phyloP scores from a whole-genome alignment of 768 basidiomycete species.

The Lactarius sp. region DNA sequence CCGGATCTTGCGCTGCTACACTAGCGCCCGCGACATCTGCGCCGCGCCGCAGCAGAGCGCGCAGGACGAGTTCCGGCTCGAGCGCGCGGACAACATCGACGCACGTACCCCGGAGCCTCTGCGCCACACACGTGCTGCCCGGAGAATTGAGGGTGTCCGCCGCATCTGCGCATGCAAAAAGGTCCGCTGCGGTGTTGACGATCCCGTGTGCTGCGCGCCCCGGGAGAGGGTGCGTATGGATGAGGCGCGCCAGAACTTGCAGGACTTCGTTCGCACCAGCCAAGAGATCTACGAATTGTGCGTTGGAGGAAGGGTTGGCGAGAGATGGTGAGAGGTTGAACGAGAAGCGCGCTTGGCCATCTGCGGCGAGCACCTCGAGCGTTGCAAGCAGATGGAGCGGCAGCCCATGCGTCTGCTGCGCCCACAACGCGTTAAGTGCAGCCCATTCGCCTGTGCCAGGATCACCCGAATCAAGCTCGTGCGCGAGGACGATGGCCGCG shows the following conservation, averaged over 20 bases:
- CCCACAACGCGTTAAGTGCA: constrained; percentile 56
- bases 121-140: constrained; percentile 40
- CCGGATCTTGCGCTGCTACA: constrained; percentile 45
- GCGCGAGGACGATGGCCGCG: constrained; percentile 52
- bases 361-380: constrained; percentile 44
- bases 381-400: constrained; percentile 52
- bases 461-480: constrained; percentile 46
- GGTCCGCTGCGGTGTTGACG: constrained; percentile 42
- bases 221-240: constrained; percentile 45
- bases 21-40: constrained; percentile 29
- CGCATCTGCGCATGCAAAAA: constrained; percentile 51
- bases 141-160: constrained; percentile 41
- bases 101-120: constrained; percentile 46
- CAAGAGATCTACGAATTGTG: constrained; percentile 51
- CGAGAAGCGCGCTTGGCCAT: constrained; percentile 51
- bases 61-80: constrained; percentile 49
- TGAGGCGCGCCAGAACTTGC: constrained; percentile 44
- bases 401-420: constrained; percentile 53
- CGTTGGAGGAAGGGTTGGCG: constrained; percentile 28
- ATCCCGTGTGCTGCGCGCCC: constrained; percentile 46
- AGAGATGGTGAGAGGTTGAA: constrained; percentile 30
- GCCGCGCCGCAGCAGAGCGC: constrained; percentile 50
- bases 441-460: constrained; percentile 43
- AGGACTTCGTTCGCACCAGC: constrained; percentile 50
- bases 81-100: constrained; percentile 45